Evolutionary conservation across 768 basidiomycete genomes (phyloP).

Genomic region (Lentinula edodes): DNA sequence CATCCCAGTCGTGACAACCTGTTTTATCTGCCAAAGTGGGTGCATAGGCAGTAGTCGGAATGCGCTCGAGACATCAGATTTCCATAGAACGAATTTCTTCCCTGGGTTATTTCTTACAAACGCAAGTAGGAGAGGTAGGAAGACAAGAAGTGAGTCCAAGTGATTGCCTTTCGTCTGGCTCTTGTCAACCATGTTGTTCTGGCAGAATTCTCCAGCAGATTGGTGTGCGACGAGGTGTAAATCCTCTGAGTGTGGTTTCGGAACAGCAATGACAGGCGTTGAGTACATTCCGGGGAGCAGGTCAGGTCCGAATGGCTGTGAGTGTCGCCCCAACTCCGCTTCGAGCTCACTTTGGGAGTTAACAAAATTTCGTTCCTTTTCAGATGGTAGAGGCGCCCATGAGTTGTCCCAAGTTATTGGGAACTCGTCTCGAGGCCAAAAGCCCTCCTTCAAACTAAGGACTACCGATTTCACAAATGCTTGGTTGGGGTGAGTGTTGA

Average conservation of each 20-base stretch:
- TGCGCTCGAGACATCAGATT: no score
- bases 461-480: constrained; percentile 28
- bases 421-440: constrained; percentile 31
- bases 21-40: no score
- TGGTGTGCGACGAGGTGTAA: constrained; percentile 35
- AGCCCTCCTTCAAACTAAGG: constrained; percentile 27
- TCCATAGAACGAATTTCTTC: no score
- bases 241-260: constrained; percentile 26
- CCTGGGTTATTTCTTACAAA: no score
- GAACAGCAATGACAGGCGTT: constrained; percentile 32
- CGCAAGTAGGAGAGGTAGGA: no score
- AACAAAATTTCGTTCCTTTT: constrained; percentile 19
- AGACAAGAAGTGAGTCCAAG: no score
- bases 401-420: constrained; percentile 10
- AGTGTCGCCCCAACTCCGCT: constrained; percentile 14
- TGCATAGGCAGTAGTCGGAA: no score
- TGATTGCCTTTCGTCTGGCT: no score
- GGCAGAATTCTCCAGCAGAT: constrained; percentile 21
- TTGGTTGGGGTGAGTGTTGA: constrained; percentile 31
- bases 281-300: constrained; percentile 39
- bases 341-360: constrained; percentile 19
- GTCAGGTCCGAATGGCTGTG: constrained; percentile 16
- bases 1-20: no score
- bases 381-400: constrained; percentile 12
- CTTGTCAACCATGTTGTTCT: constrained; percentile 29